Evolutionary conservation across 2,329 filamentous ascomycete genomes (phyloP).

Genomic region (Colletotrichum gigasporum): DNA sequence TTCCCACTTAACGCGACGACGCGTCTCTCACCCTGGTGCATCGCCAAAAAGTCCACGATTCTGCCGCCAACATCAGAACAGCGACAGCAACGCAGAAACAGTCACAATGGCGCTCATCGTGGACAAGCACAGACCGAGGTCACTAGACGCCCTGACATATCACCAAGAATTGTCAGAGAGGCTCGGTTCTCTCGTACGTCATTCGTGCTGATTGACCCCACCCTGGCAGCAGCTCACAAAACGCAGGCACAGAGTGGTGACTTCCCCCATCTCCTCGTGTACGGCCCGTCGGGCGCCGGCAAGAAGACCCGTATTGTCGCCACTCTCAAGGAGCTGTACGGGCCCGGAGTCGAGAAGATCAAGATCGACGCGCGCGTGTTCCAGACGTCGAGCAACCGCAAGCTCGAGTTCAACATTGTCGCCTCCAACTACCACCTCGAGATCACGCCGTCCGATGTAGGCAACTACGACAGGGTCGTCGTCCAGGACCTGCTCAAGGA

Average conservation of each 20-base stretch:
- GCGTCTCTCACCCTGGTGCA: conserved; percentile 37
- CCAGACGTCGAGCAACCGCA: conserved; percentile 93
- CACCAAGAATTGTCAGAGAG: conserved; percentile 89
- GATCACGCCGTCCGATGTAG: conserved; percentile 96
- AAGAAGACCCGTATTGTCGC: conserved; percentile 98
- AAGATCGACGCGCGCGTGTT: conserved; percentile 98
- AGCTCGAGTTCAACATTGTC: conserved; percentile 99
- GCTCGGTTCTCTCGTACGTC: conserved; percentile 81
- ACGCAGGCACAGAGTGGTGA: conserved; percentile 93
- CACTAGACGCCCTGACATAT: conserved; percentile 83
- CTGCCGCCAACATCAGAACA: conserved; percentile 11
- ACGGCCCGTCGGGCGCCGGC: conserved; percentile 93
- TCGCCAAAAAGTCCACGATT: conserved; percentile 27
- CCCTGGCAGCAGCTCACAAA: conserved; percentile 17
- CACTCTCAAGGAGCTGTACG: conserved; percentile 93
- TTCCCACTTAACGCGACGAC: conserved; percentile 49
- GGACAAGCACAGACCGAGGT: conserved; percentile 77
- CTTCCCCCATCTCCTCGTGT: conserved; percentile 97
- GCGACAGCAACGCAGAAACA: conserved; percentile 23
- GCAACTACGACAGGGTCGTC: conserved; percentile 95
- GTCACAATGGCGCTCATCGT: conserved; percentile 73
- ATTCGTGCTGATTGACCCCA: not conserved
- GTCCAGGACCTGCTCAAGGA: conserved; percentile 96
- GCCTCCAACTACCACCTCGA: conserved; percentile 97
- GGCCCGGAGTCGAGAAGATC: conserved; percentile 98